phyloP scores from a whole-genome alignment of 768 basidiomycete species.

The Tephrocybe sp. region DNA sequence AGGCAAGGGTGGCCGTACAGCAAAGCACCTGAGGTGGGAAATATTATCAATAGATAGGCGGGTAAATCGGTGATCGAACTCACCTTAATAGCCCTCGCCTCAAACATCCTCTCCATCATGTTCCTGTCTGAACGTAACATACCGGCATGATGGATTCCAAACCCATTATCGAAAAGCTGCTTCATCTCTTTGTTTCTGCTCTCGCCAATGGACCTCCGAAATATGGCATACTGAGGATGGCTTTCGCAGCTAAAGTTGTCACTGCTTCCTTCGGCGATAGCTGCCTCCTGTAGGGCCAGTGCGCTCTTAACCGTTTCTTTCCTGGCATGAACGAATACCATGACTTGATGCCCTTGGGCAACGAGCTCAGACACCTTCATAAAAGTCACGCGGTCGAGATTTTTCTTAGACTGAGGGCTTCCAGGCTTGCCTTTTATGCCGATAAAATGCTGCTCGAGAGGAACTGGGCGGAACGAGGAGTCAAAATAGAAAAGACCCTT shows the following conservation, averaged over 20 bases:
- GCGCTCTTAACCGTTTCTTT: slow-evolving; percentile 98
- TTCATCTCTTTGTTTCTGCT: slow-evolving; percentile 97
- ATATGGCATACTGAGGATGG: slow-evolving; percentile 74
- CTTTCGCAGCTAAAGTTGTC: slow-evolving; percentile 82
- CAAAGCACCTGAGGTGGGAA: slow-evolving; percentile 73
- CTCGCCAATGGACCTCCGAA: slow-evolving; percentile 72
- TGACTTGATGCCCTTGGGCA: slow-evolving; percentile 92
- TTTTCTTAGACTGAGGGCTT: slow-evolving; percentile 68
- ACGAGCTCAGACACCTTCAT: slow-evolving; percentile 90
- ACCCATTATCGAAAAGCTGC: slow-evolving; percentile 84
- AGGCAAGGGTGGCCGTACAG: slow-evolving; percentile 97
- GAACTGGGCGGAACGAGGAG: slow-evolving; percentile 93
- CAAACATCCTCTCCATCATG: slow-evolving; percentile 94
- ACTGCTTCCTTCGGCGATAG: slow-evolving; percentile 61
- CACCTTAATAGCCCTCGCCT: slow-evolving; percentile 88
- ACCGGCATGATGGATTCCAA: slow-evolving; percentile 98
- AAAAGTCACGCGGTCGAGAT: slow-evolving; percentile 85
- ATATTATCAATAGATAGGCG: background rate
- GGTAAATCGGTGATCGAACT: background rate
- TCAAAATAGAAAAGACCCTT: slow-evolving; percentile 96
- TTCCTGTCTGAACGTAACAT: slow-evolving; percentile 95
- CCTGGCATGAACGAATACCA: slow-evolving; percentile 98
- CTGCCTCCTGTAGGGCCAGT: slow-evolving; percentile 72
- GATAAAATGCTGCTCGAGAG: slow-evolving; percentile 95
- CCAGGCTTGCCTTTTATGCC: slow-evolving; percentile 89